Percentiles rank a stretch among this genome's conserved stretches.
phyloP scores from a whole-genome alignment of 352 stramenopile species.

The Phytophthora cryptogea region DNA sequence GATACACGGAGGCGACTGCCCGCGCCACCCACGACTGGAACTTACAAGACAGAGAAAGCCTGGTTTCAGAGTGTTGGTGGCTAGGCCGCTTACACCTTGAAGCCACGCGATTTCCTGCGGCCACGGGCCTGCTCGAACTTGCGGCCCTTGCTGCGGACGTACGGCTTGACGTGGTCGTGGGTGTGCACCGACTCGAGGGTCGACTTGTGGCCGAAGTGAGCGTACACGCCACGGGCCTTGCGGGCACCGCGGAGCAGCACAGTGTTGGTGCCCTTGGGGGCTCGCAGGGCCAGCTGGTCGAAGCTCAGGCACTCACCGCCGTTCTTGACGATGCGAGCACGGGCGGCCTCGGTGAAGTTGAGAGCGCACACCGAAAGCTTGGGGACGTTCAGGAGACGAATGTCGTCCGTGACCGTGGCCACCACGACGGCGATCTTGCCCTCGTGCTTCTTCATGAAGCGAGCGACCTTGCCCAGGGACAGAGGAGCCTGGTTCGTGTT shows the following conservation, averaged over 20 bases:
- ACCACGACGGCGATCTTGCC: slow-evolving; percentile 99
- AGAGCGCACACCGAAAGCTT: slow-evolving; percentile 97
- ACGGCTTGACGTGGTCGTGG: slow-evolving; percentile 98
- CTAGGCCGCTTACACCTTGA: slow-evolving; percentile 97
- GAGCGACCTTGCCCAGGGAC: slow-evolving; percentile 94
- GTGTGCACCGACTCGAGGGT: slow-evolving; percentile 98
- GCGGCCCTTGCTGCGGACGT: slow-evolving; percentile 98
- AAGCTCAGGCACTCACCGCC: slow-evolving; percentile 99
- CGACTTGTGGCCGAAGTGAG: slow-evolving; percentile 98
- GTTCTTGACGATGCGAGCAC: slow-evolving; percentile 97
- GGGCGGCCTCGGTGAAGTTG: slow-evolving; percentile 97
- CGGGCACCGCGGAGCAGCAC: slow-evolving; percentile 98
- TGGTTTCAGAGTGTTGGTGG: slow-evolving; percentile 36
- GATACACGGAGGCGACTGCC: slow-evolving; percentile 10
- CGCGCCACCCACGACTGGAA: slow-evolving; percentile 22
- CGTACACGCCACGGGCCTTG: slow-evolving; percentile 96
- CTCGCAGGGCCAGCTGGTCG: slow-evolving; percentile 98
- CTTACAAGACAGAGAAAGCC: slow-evolving; percentile 39
- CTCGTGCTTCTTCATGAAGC: slow-evolving; percentile 99
- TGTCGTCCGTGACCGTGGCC: slow-evolving; percentile 98
- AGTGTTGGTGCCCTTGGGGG: slow-evolving; percentile 98
- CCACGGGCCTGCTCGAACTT: slow-evolving; percentile 99
- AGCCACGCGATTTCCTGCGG: slow-evolving; percentile 98
- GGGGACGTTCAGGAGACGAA: slow-evolving; percentile 96
- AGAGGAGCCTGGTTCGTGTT: slow-evolving; percentile 99